Evolutionary conservation across 768 basidiomycete genomes (phyloP), one percentile per base, ranked within the genome.

Genomic region (Kondoa subrosea): DNA sequence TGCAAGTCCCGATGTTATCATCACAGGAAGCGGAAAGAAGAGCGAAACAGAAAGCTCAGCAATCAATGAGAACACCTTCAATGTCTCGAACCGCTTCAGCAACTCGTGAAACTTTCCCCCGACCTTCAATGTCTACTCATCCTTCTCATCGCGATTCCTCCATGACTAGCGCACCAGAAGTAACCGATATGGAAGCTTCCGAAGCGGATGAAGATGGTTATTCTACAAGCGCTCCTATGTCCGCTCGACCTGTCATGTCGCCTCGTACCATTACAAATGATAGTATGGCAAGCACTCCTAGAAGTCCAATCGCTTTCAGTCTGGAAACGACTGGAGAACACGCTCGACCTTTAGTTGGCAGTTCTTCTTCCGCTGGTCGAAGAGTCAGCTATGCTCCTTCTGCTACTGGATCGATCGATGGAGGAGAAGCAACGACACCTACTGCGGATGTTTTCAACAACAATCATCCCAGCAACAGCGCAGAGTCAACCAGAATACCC

Each of bases 311-410:
- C 21, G 21, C 40, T 50, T 50, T 50, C 40, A 21, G 40, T 21
- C 21, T 50, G 40, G 40, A 50, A 50, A 8, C 40, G 21, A 8
- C 40, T 50, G 40, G 12, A 8, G 40, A 50, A 50, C 40, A 50
- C 21, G 68, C 56, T 30, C 57, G 76, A 66, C 75, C 75, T 0
- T 70, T 72, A 12, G 72, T 74, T 0, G 66, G 74, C 34, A 66
- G 66, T 17, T 33, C 75, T n/a, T n/a, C n/a, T 26, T 71, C 58
- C 15, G 57, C 74, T 8, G 66, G 40, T 70, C 65, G 62, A 34
- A 14, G 30, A 4, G 40, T 31, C 25, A 58, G 8, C 1, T 27
- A 32, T 21, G 56, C 29, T n/a, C 16, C 58, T 12, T 59, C 64
- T 66, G 32, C 15, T 33, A 69, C 56, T 15, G 72, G 67, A 16